Percentiles rank a stretch among this genome's conserved stretches.
These are phyloP conservation scores for Entoloma clypeatum DNA, from an alignment of 1,284 basidiomycete genomes.

Conservation along the genomic window DNA sequence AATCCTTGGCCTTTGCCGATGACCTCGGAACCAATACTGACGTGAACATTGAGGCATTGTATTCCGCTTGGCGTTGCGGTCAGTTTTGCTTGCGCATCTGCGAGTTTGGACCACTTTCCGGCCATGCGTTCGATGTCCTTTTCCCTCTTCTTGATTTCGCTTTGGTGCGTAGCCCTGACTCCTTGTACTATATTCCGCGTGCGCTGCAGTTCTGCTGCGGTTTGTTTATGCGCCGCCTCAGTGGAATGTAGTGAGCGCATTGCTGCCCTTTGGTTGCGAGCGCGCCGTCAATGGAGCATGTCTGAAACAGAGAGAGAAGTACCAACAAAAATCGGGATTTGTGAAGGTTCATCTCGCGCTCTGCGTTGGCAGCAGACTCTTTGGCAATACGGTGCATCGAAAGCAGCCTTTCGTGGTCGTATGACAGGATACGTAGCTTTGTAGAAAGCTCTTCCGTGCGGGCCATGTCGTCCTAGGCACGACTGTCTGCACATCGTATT, in stretches of 20 bases:
- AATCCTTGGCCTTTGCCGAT: constrained; percentile 51
- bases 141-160: constrained; percentile 79
- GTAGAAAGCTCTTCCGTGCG: constrained; percentile 75
- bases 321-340: constrained; percentile 71
- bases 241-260: constrained; percentile 53
- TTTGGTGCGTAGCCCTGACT: constrained; percentile 61
- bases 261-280: constrained; percentile 39
- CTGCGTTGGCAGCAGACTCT: constrained; percentile 61
- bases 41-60: constrained; percentile 49
- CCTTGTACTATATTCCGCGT: constrained; percentile 60
- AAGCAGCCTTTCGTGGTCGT: constrained; percentile 77
- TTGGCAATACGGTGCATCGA: constrained; percentile 57
- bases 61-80: constrained; percentile 45
- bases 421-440: constrained; percentile 72
- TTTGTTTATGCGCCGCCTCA: constrained; percentile 65
- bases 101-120: constrained; percentile 73
- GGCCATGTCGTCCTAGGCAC: constrained; percentile 69
- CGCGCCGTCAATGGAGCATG: constrained; percentile 6
- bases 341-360: constrained; percentile 69
- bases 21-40: constrained; percentile 45
- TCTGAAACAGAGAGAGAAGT: not conserved
- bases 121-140: constrained; percentile 75
- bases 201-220: constrained; percentile 63
- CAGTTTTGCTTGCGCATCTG: constrained; percentile 61
- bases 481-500: not conserved